phyloP scores from a whole-genome alignment of 2,329 filamentous ascomycete species.

The Stachybotrys chartarum region DNA sequence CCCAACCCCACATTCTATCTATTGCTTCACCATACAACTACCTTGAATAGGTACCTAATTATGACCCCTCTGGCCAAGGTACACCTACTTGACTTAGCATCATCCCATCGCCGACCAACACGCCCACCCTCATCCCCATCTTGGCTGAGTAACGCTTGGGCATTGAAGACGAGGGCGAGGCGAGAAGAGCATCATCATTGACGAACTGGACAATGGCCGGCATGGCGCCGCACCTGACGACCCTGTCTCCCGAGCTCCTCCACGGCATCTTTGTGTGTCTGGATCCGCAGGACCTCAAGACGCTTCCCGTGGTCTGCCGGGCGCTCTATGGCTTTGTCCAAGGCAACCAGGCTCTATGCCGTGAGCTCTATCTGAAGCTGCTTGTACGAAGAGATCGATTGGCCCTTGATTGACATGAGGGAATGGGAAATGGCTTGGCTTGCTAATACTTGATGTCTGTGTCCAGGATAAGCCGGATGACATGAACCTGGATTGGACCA shows the following conservation, averaged over 20 bases:
- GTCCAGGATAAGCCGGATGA: conserved; percentile 24
- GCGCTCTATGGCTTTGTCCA: conserved; percentile 46
- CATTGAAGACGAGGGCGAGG: too few relatives aligned
- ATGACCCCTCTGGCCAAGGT: too few relatives aligned
- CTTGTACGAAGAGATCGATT: conserved; percentile 35
- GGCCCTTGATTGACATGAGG: too few relatives aligned
- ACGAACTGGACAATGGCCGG: background rate
- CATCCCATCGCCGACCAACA: too few relatives aligned
- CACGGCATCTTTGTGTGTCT: conserved; percentile 53
- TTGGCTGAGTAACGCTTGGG: too few relatives aligned
- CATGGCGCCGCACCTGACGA: background rate
- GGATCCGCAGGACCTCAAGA: conserved; percentile 47
- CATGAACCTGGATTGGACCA: conserved; percentile 32
- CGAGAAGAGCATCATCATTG: too few relatives aligned
- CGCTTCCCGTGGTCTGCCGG: conserved; percentile 44
- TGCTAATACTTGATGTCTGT: background rate
- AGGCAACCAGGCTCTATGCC: conserved; percentile 53
- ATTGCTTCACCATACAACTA: too few relatives aligned
- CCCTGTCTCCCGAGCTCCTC: conserved; percentile 44
- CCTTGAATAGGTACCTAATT: too few relatives aligned
- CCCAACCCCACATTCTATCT: too few relatives aligned
- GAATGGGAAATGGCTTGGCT: background rate
- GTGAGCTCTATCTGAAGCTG: conserved; percentile 50
- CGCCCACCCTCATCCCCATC: too few relatives aligned
- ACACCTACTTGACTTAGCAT: too few relatives aligned